Conservation (phyloP, 2,329 filamentous ascomycete genomes). For the Elsinoe perseae region DNA sequence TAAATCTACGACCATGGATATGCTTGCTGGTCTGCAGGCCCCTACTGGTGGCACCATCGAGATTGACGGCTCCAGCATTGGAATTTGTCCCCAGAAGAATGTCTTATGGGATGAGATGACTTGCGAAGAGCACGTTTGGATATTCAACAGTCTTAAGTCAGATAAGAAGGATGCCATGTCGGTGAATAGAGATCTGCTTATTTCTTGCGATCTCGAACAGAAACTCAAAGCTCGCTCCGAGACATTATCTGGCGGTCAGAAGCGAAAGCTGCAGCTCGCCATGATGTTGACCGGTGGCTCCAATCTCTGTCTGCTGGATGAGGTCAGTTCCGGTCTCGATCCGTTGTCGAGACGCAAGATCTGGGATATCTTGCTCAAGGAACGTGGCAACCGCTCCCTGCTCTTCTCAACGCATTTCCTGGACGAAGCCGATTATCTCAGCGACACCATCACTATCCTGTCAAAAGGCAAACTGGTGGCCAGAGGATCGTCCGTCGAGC, state of each 20-base stretch:
- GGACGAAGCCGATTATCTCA: constrained; percentile 83
- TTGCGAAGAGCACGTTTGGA: constrained; percentile 72
- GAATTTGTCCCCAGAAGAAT: constrained; percentile 87
- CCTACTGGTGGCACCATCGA: constrained; percentile 69
- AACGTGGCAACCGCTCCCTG: constrained; percentile 73
- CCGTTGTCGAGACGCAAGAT: constrained; percentile 81
- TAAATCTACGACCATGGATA: constrained; percentile 83
- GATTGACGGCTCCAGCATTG: constrained; percentile 70
- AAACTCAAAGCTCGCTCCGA: constrained; percentile 66
- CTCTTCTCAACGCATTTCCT: constrained; percentile 89
- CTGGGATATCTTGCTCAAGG: constrained; percentile 85
- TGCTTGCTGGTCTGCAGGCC: constrained; percentile 73
- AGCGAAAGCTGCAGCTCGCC: constrained; percentile 81
- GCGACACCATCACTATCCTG: constrained; percentile 81
- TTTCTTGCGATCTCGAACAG: constrained; percentile 62
- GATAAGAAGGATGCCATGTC: constrained; percentile 52
- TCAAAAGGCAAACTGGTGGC: constrained; percentile 78
- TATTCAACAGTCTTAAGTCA: constrained; percentile 78
- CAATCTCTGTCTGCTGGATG: constrained; percentile 81
- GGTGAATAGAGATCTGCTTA: constrained; percentile 56
- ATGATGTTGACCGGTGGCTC: constrained; percentile 94
- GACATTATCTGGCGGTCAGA: constrained; percentile 84
- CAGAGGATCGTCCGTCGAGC: constrained; percentile 72
- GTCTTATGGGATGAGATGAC: constrained; percentile 87
- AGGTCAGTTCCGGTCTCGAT: constrained; percentile 82